A percentile compares a stretch with the other conserved stretches of the same genome.
phyloP scores from a whole-genome alignment of 1,284 basidiomycete species.

The Ceratobasidium sp. region DNA sequence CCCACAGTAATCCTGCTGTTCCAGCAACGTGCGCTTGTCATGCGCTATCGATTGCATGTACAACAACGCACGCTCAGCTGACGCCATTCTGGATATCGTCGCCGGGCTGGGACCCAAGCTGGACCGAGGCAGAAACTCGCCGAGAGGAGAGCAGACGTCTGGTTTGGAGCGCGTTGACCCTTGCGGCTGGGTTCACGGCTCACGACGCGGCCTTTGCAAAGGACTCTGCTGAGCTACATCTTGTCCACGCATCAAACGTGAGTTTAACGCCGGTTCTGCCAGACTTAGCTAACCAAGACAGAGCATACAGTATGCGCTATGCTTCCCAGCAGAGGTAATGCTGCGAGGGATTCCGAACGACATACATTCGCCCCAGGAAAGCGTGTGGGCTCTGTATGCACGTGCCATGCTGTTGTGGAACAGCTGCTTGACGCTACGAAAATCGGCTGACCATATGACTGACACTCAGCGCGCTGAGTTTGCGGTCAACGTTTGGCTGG shows the following conservation, averaged over 20 bases:
- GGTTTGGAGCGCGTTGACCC: conserved; percentile 75
- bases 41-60: conserved; percentile 42
- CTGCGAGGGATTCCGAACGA: conserved; percentile 22
- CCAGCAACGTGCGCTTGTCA: conserved; percentile 64
- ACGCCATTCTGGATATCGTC: conserved; percentile 74
- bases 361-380: conserved; percentile 60
- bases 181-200: conserved; percentile 72
- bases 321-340: conserved; percentile 71
- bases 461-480: conserved; percentile 71
- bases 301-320: conserved; percentile 68
- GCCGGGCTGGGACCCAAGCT: conserved; percentile 71
- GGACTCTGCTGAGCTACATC: conserved; percentile 65
- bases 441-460: conserved; percentile 21
- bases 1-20: conserved; percentile 15
- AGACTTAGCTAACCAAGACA: conserved; percentile 9
- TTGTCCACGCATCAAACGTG: conserved; percentile 65
- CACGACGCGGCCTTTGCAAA: conserved; percentile 67
- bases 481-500: conserved; percentile 76
- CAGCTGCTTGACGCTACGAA: conserved; percentile 72
- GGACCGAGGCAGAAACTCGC: conserved; percentile 72
- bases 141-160: conserved; percentile 79
- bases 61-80: conserved; percentile 57
- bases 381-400: conserved; percentile 78
- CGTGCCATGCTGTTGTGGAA: conserved; percentile 79
- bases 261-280: not conserved